Evolutionary conservation across 495 filamentous ascomycete species (phyloP), one percentile per base, ranked within the genome.

Genomic region (Mycothermus thermophilus): DNA sequence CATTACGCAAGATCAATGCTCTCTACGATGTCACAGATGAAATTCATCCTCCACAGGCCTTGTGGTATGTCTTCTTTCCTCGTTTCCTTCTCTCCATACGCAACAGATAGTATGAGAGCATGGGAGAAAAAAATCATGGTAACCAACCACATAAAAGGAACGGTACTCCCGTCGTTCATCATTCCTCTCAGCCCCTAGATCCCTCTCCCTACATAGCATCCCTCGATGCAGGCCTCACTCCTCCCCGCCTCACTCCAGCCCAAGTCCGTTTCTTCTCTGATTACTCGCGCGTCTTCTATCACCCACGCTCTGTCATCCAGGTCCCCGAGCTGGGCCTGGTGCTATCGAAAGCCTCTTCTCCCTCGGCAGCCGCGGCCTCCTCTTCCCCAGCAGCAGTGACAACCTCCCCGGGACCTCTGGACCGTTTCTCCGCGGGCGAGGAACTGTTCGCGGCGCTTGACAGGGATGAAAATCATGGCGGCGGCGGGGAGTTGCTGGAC

Each of bases 221-320:
- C 38, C 75, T 97, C 21, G 80, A 93, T 42, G 52, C 59, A 38
- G 83, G 81, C 17, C 54, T 74, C 28, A 42, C 63, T 3, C 76
- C 81, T 1, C 61, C 74, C 1, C 59, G 60, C 12, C 69, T 93
- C 11, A 79, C 66, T 3, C 67, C 79, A 0, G 63, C 72, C 20
- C 70, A 75, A 3, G 80, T 96, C 13, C 77, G 83, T 20, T 96
- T 84, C 62, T 97, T 92, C 87, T 93, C 85, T 10, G 90, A 97
- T 57, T 96, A 82, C 58, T 86, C 80, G 42, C 74, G 83, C 18
- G 67, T 93, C 10, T 96, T 77, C 58, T 96, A 83, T 53, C 87
- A 99, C 51, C 90, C 90, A 2, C 75, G 76, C 25, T 94, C 86
- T 4, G 71, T 93, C 24, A 66, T 93, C 6, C 87, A 88, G 49